Base-by-base conservation (phyloP, 2,329 filamentous ascomycete species). In the Orbilia quercus region DNA sequence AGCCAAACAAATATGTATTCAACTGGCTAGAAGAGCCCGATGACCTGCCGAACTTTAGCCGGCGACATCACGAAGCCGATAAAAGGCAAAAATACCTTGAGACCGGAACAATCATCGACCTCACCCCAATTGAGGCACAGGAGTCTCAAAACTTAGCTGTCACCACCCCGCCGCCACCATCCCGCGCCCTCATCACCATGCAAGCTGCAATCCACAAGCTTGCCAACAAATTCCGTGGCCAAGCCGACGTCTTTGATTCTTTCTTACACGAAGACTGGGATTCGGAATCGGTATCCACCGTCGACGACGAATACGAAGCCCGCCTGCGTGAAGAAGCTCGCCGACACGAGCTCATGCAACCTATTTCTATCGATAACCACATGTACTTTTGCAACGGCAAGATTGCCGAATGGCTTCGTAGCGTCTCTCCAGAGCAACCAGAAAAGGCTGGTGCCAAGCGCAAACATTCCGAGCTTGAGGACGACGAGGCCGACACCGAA, bases 201-300 rank as follows among this genome's bases (percentile, higher is more conserved):
- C 67, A 72, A 42, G 67, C 67, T 6, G 67, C 67, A 1, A 72
- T 72, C 20, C 67, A 72, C 54, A 72, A 72, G 36, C 67, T 72
- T 11, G 67, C 67, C 22, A 28, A 72, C 16, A 64, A 64, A 34
- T 72, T 72, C 22, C 67, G 44, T 14, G 67, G 67, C 7, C 51
- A 60, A 47, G 67, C 67, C 14, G 67, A 72, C 9, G 48, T 72
- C 14, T 72, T 72, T 44, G 62, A 64, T 11, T 42, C 53, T n/a
- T 38, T 48, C 12, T 45, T 40, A 2, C 55, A 60, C 12, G 54
- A 57, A 9, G 66, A 63, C 16, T 63, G 25, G 36, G 66, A 71
- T 20, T 71, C 66, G 4, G 66, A 71, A 36, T 58, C 66, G 0
- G 57, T 64, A 16, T 72, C 67, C 7, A 44, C 44, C 4, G 12